Evolutionary conservation across 2,329 filamentous ascomycete species (phyloP), one percentile per base, ranked within the genome.

Genomic region (Arthrobotrys iridis): DNA sequence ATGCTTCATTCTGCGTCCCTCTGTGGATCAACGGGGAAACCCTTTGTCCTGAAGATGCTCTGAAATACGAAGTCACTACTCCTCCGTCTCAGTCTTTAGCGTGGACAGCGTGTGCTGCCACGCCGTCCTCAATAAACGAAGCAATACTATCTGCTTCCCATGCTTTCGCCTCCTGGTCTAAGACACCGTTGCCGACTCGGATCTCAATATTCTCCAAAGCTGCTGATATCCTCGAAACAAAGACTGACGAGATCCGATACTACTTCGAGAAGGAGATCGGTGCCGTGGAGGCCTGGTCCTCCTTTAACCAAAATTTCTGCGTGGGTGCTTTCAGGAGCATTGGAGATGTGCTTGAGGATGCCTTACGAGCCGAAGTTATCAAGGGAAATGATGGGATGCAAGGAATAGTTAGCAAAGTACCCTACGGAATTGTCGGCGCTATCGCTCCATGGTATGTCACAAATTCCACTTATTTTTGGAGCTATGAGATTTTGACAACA

Each of bases 371-470:
- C 28, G 59, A 20, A 82, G 84, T 18, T 3, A 79, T 79, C 7
- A 77, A 81, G 0, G 68, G 78, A 1, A 78, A 86, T 13, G 84
- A 87, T 37, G 85, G 85, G 0, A 85, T 85, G 22, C 85, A 83
- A 55, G 91, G 89, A 0, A 84, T 95, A 77, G 83, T 96, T 2
- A 82, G 89, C 77, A 90, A 89, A 80, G 91, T 93, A 82, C 92
- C 93, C 0, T 93, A 88, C 78, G 93, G 93, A 0, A 92, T 95
- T 5, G 85, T 93, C 13, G 83, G 96, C 28, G 89, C 88, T 1
- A 93, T 96, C 81, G 91, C 90, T 1, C 91, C 93, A 7, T 96
- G 93, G 92, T 93, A 84, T 78, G 83, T 78, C 22, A 5, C 35
- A 18, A 10, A 43, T 33, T 18, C 18, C 26, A 18, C 3, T 13